phyloP scores from a whole-genome alignment of 2,329 filamentous ascomycete genomes.

The Fusarium sarcochroum region DNA sequence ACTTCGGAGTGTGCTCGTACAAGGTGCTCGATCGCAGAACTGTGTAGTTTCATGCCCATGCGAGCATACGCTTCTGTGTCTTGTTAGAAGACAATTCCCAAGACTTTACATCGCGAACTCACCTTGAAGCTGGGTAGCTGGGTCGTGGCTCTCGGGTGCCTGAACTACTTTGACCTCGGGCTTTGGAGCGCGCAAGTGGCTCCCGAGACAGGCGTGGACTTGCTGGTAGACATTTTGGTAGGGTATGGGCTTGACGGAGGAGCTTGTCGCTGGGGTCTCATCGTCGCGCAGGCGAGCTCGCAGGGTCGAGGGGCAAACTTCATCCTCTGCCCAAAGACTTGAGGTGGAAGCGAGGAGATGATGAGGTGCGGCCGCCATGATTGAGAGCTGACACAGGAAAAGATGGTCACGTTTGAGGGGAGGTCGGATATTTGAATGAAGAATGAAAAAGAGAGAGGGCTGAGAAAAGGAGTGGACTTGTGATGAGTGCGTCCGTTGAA shows the following conservation, averaged over 20 bases:
- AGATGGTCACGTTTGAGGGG: no score
- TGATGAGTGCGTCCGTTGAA: no score
- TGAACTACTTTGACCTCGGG: not conserved
- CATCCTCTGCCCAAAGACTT: conserved; percentile 7
- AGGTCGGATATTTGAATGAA: no score
- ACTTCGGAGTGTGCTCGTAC: conserved; percentile 43
- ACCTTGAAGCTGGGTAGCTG: conserved; percentile 42
- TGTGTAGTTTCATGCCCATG: conserved; percentile 30
- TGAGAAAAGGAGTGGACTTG: not conserved
- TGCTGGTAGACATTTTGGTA: conserved; percentile 44
- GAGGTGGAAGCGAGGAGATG: conserved; percentile 19
- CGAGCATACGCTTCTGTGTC: conserved; percentile 43
- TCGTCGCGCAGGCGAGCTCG: conserved; percentile 50
- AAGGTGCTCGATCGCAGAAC: conserved; percentile 34
- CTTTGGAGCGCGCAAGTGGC: not conserved
- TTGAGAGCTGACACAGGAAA: not conserved
- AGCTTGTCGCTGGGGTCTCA: conserved; percentile 20
- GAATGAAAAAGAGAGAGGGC: not conserved
- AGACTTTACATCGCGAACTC: not conserved
- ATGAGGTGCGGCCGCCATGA: conserved; percentile 8
- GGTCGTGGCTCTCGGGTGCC: not conserved
- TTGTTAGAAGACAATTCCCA: not conserved
- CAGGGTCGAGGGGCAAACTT: conserved; percentile 43
- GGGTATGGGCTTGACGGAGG: conserved; percentile 5
- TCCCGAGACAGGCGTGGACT: conserved; percentile 43